Evolutionary conservation across 2,329 filamentous ascomycete species (phyloP), one percentile per base, ranked within the genome.

Genomic region (Ceratocystiopsis sp.): DNA sequence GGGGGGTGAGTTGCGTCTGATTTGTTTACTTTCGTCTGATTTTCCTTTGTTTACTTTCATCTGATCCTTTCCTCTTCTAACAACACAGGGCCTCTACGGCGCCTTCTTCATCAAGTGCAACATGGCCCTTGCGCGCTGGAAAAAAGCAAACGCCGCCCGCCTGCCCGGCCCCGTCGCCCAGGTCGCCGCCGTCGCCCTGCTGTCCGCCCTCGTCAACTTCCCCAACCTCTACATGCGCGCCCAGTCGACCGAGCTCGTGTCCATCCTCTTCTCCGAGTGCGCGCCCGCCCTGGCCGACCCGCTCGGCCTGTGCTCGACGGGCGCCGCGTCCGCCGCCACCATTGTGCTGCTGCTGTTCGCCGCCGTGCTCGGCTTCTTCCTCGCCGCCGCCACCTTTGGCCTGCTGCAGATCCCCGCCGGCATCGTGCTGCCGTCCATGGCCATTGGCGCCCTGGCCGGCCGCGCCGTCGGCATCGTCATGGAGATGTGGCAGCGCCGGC

Each of bases 151-250:
- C 15, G 61, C 69, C 15, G 25, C 8, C 33, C 76, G 75, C 56
- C 73, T 85, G 15, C 77, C 80, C 32, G 74, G 74, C 5, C 87
- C 91, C 2, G 66, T 95, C 25, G 59, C 72, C 14, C 87, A 96
- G 62, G 89, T 96, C 11, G 63, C 80, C 18, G 61, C 77, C n/a
- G 75, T 94, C 19, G 78, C 89, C 5, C 64, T 87, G 37, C 56
- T 94, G 18, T 94, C 87, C 2, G 85, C 89, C 1, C 58, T 96
- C 38, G 74, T 96, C 60, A 95, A 94, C 65, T 98, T 86, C 54
- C 91, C 91, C 12, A 93, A 95, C 61, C 80, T 86, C 44, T 96
- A 95, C 61, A 93, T 96, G 80, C 81, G 91, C 51, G 82, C 86
- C 4, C 89, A 96, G 57, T 76, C 83, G 18, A 87, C 86, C 0